Base-by-base conservation (phyloP, 495 filamentous ascomycete species). In the Penicillium malachiteum region DNA sequence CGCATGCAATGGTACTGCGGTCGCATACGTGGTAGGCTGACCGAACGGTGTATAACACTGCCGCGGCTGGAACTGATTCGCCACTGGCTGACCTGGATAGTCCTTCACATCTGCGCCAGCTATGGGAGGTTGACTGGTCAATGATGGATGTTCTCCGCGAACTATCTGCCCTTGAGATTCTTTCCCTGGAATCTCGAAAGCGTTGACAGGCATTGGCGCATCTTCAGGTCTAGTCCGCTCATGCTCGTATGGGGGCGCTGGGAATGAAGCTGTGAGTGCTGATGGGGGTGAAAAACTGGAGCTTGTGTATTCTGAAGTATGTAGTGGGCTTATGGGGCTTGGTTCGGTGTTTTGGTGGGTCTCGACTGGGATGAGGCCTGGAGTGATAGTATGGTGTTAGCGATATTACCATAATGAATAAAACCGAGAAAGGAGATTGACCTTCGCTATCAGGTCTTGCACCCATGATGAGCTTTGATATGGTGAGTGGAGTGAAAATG, bases 21-120 rank as follows among this genome's bases (percentile, higher is more conserved):
- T 62, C 21, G 53, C 58, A 63, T 71, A 76, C 32, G 60, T 44
- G 35, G 55, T 75, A 9, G 66, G 60, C 9, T 70, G 63, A 1
- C 48, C 58, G 10, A 51, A 48, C 1, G 64, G 64, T 17, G 57
- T 56, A 43, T 55, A 62, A 49, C 59, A 68, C 37, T 41, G 39
- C 17, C 50, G 45, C 13, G 55, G 52, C 17, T 64, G 60, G 18
- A 51, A 39, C 11, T 49, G 49, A 13, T 57, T 41, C 13, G 52
- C 41, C 9, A 26, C 30, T 16, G 64, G 58, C 35, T 67, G 64
- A 7, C 61, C 61, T 13, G 57, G 33, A 35, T 67, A 67, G 3
- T 41, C 43, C 51, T 67, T 67, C 31, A 53, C 58, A 39, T 50
- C 17, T 16, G 35, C 2, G 33, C 31, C 1, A 14, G 21, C 2